Evolutionary conservation across 352 stramenopile genomes (phyloP), one percentile per base, ranked within the genome.

Genomic region (Pythium myriotylum): DNA sequence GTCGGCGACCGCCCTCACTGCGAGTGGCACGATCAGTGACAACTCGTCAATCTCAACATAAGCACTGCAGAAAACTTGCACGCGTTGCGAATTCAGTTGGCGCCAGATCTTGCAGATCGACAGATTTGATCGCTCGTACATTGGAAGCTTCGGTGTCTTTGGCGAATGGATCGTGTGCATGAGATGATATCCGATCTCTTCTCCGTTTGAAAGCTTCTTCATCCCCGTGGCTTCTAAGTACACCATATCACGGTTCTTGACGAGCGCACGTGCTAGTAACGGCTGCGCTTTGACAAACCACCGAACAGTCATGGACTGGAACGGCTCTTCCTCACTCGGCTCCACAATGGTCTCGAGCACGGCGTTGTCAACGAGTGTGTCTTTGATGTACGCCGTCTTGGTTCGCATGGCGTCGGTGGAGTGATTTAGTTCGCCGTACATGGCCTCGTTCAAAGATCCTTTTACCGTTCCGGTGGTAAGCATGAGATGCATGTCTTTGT

Each of bases 111-210:
- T 75, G 49, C 75, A 87, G 7, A 72, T 70, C 26, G 77, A 89
- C 58, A 89, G 74, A 42, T 84, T 81, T 0, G 67, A 70, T 5
- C 79, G 75, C 13, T 68, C 45, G 22, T 78, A 73, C 12, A 65
- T 67, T 2, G 41, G 47, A 20, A 81, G 65, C 16, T 52, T 23
- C 24, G 68, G 74, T 2, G 77, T 83, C 56, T 81, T 66, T 29
- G 67, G 54, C 40, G 85, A 87, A 29, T 79, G 64, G 10, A 90
- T 62, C 24, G 78, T 86, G 57, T 90, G 81, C 19, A 76, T 61
- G 10, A 90, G 43, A n/a, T 86, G 72, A 63, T 70, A 88, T 2
- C 81, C 81, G 50, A 88, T 46, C 4, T 54, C 60, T 26, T 90
- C 76, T 20, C 78, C 81, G 1, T 65, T 72, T 1, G 57, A 40